Conservation (phyloP, 768 basidiomycete species). For the Fomitopsis serialis region DNA sequence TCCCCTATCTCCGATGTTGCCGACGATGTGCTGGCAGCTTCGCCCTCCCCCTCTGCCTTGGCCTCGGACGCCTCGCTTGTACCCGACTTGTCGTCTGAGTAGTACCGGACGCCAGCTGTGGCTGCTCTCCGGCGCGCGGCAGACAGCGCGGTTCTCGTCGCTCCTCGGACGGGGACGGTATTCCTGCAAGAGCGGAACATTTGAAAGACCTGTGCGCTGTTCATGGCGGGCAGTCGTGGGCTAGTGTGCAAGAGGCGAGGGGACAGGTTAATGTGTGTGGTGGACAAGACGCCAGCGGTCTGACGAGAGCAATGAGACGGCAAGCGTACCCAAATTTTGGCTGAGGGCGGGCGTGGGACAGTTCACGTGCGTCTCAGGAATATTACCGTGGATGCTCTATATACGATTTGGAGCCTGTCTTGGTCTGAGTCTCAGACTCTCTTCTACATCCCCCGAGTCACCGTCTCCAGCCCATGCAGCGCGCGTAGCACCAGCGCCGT, state of each 20-base stretch:
- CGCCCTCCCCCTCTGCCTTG: slow-evolving; percentile 24
- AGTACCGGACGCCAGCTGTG: slow-evolving; percentile 36
- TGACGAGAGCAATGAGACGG: not conserved
- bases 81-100: slow-evolving; percentile 51
- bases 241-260: slow-evolving; percentile 6
- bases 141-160: slow-evolving; percentile 33
- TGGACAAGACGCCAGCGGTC: slow-evolving; percentile 15
- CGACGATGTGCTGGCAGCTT: slow-evolving; percentile 14
- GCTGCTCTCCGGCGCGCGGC: slow-evolving; percentile 19
- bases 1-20: slow-evolving; percentile 29
- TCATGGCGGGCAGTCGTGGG: slow-evolving; percentile 34
- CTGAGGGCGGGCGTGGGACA: slow-evolving; percentile 4
- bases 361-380: slow-evolving; percentile 9
- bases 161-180: slow-evolving; percentile 45
- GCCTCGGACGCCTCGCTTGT: slow-evolving; percentile 22
- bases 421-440: not conserved
- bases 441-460: not conserved
- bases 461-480: too few relatives aligned
- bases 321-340: slow-evolving; percentile 15
- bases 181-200: slow-evolving; percentile 56
- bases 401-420: too few relatives aligned
- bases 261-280: slow-evolving; percentile 10
- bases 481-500: too few relatives aligned
- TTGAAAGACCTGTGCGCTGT: slow-evolving; percentile 44
- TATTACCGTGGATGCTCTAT: not conserved